Evolutionary conservation across 139 green algal species (phyloP), one percentile per base, ranked within the genome.

Genomic region (Mesostigma viride): DNA sequence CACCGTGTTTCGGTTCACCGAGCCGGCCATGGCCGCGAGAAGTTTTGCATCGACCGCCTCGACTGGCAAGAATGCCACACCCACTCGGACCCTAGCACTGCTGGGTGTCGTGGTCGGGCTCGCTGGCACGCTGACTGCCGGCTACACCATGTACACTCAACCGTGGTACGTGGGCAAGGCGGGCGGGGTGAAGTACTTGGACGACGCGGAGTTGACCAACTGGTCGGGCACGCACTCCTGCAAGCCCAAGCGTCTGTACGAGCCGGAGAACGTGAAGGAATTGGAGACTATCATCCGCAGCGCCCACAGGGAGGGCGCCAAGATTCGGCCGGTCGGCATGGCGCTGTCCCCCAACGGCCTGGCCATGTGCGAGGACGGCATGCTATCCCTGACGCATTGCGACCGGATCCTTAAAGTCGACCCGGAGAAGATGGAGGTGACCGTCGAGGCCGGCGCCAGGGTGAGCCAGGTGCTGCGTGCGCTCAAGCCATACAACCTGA

Each of bases 151-250:
- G n/a, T n/a, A n/a, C n/a, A n/a, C n/a, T n/a, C n/a, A n/a, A n/a
- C n/a, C n/a, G n/a, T n/a, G 20, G 17, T 56, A 56, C 44, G 20
- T 56, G 44, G 17, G 20, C 17, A 56, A 20, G 17, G 44, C 17
- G 32, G n/a, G 40, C 34, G 66, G 62, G 34, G 5, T 11, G 3
- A 31, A 68, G 34, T 28, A 76, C 30, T 4, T 40, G 17, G 27
- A 28, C 27, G 66, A 73, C 53, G 70, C 69, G 67, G 40, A 82
- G 2, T 48, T 91, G n/a, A 70, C 83, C 32, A 98, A 98, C 79
- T 98, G 92, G 92, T 93, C 83, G 22, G 86, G 70, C 58, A 98
- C 92, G n/a, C 90, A 98, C 67, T n/a, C n/a, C n/a, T n/a, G n/a
- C n/a, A n/a, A n/a, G n/a, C n/a, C n/a, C n/a, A n/a, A n/a, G n/a